Conservation (phyloP, 2,329 filamentous ascomycete species). For the Byssoonygena ceratinophila region DNA sequence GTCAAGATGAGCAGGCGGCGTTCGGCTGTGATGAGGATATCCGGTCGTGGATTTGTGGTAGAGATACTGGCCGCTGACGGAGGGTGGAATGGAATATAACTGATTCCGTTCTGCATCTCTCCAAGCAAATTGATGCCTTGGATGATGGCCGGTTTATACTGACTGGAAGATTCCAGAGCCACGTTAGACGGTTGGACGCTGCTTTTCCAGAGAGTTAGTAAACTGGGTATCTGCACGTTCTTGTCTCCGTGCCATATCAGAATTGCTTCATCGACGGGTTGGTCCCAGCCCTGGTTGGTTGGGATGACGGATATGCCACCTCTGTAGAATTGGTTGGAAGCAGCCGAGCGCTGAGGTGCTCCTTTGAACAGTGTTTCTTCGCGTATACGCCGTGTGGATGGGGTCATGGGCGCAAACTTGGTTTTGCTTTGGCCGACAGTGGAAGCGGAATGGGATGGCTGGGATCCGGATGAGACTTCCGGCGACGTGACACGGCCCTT, state of each 20-base stretch:
- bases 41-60: slow-evolving; percentile 19
- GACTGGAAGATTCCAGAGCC: slow-evolving; percentile 30
- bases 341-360: slow-evolving; percentile 17
- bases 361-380: slow-evolving; percentile 39
- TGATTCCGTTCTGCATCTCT: slow-evolving; percentile 32
- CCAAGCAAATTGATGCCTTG: slow-evolving; percentile 33
- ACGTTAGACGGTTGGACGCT: slow-evolving; percentile 30
- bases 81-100: slow-evolving; percentile 26
- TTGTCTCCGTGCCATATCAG: slow-evolving; percentile 35
- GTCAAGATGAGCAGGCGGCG: slow-evolving; percentile 33
- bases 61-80: slow-evolving; percentile 13
- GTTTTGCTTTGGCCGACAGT: slow-evolving; percentile 23
- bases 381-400: slow-evolving; percentile 38
- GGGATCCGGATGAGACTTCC: slow-evolving; percentile 12
- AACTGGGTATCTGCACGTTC: slow-evolving; percentile 35
- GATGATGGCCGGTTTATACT: slow-evolving; percentile 31
- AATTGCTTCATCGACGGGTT: slow-evolving; percentile 35
- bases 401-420: slow-evolving; percentile 39
- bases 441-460: slow-evolving; percentile 21
- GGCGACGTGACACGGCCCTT: slow-evolving; percentile 30
- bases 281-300: slow-evolving; percentile 27
- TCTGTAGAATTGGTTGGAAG: slow-evolving; percentile 23
- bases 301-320: slow-evolving; percentile 36
- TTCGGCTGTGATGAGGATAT: slow-evolving; percentile 35
- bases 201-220: slow-evolving; percentile 37